These are phyloP conservation scores for Phytophthora crassamura DNA, from an alignment of 352 stramenopile genomes.

Conservation along the genomic window DNA sequence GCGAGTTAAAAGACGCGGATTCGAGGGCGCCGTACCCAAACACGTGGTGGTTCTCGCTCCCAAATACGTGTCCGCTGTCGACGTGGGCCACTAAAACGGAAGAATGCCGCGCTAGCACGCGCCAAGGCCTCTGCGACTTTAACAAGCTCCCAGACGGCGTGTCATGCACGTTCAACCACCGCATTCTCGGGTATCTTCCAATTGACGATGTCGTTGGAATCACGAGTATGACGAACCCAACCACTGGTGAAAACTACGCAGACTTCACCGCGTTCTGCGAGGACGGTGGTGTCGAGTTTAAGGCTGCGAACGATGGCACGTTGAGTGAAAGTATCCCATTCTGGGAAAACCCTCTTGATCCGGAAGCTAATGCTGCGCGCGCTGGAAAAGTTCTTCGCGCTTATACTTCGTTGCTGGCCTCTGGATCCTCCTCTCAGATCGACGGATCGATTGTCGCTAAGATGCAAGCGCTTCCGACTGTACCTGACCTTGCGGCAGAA, in stretches of 20 bases:
- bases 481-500: constrained; percentile 25
- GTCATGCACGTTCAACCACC: constrained; percentile 51
- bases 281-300: constrained; percentile 54
- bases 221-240: constrained; percentile 44
- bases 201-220: constrained; percentile 69
- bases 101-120: constrained; percentile 31
- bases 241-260: constrained; percentile 29
- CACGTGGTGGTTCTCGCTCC: constrained; percentile 76
- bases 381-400: constrained; percentile 40
- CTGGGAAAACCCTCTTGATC: constrained; percentile 54
- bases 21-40: constrained; percentile 50
- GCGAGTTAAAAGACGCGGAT: constrained; percentile 41
- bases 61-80: constrained; percentile 61
- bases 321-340: constrained; percentile 51
- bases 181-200: constrained; percentile 49
- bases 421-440: too few species aligned
- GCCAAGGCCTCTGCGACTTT: constrained; percentile 47
- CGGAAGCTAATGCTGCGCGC: constrained; percentile 39
- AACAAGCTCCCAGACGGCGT: constrained; percentile 49
- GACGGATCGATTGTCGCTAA: too few species aligned
- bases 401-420: background rate
- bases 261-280: constrained; percentile 58
- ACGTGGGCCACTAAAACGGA: constrained; percentile 35
- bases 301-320: constrained; percentile 30
- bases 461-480: too few species aligned